A percentile compares a stretch with the other conserved stretches of the same genome.
Conservation (phyloP, 2,329 filamentous ascomycete species). For the Epichloe elymi region DNA sequence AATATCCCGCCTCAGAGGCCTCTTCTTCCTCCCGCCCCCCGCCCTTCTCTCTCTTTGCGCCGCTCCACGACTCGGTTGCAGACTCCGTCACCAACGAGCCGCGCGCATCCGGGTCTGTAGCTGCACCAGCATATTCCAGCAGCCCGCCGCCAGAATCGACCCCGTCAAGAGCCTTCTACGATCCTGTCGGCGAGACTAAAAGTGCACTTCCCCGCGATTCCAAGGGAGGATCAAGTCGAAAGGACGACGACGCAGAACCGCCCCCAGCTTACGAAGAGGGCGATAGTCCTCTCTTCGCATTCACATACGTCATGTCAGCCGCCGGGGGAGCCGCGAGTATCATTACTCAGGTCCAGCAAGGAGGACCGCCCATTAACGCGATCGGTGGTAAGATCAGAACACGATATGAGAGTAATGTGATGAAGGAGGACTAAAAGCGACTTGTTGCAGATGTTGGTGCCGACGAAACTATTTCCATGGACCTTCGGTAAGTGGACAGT, state of each 20-base stretch:
- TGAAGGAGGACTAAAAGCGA: constrained; percentile 1
- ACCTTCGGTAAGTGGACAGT: constrained; percentile 58
- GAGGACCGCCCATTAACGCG: constrained; percentile 76
- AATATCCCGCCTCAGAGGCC: constrained; percentile 44
- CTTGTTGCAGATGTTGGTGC: constrained; percentile 53
- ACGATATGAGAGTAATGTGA: neutral
- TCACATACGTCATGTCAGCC: constrained; percentile 95
- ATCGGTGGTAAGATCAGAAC: constrained; percentile 54
- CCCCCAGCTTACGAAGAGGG: constrained; percentile 95
- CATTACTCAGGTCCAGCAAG: constrained; percentile 97
- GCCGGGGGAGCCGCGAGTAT: constrained; percentile 96
- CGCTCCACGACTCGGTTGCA: constrained; percentile 21
- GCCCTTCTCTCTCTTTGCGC: constrained; percentile 46
- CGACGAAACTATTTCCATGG: constrained; percentile 90
- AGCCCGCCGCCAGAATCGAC: constrained; percentile 24
- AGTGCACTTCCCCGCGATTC: constrained; percentile 69
- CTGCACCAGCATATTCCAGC: constrained; percentile 41
- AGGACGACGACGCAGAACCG: constrained; percentile 76
- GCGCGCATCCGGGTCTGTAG: constrained; percentile 24
- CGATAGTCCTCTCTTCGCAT: constrained; percentile 79
- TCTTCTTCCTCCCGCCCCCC: constrained; percentile 40
- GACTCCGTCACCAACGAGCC: constrained; percentile 15
- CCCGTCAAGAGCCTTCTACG: constrained; percentile 28
- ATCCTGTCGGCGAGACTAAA: constrained; percentile 62
- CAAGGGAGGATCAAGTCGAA: constrained; percentile 62